Evolutionary conservation across 805 yeast species (phyloP).

Genomic region (Candida yuanshanica): DNA sequence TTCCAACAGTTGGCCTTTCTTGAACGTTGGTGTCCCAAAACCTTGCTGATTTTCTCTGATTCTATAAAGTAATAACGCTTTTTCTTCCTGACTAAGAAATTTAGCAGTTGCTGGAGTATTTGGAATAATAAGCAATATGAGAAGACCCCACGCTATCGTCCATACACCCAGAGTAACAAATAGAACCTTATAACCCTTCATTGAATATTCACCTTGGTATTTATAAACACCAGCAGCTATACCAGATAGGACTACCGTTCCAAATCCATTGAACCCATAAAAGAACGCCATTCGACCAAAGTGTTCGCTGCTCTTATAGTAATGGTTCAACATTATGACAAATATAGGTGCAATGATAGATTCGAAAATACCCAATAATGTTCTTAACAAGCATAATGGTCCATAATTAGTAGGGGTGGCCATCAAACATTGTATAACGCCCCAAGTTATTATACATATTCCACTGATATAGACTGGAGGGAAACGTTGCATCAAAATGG

Average conservation of each 20-base stretch:
- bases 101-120: constrained; percentile 38
- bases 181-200: constrained; percentile 46
- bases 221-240: constrained; percentile 37
- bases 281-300: constrained; percentile 26
- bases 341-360: constrained; percentile 29
- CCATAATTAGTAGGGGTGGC: constrained; percentile 37
- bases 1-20: constrained; percentile 27
- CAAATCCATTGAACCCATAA: constrained; percentile 30
- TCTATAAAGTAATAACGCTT: constrained; percentile 34
- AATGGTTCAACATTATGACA: constrained; percentile 15
- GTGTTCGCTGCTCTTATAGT: constrained; percentile 24
- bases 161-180: constrained; percentile 51
- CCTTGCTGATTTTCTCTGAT: constrained; percentile 40
- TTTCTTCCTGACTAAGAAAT: constrained; percentile 35
- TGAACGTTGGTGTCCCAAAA: constrained; percentile 33
- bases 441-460: constrained; percentile 38
- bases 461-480: constrained; percentile 39
- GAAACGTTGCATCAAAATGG: constrained; percentile 39
- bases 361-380: constrained; percentile 46
- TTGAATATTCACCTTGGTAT: constrained; percentile 24
- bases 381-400: constrained; percentile 39
- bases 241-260: constrained; percentile 35
- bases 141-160: constrained; percentile 42
- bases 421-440: constrained; percentile 34
- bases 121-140: constrained; percentile 39